Evolutionary conservation across 441 rosid species (phyloP), one percentile per base, ranked within the genome.

Genomic region (Populus hybrid): DNA sequence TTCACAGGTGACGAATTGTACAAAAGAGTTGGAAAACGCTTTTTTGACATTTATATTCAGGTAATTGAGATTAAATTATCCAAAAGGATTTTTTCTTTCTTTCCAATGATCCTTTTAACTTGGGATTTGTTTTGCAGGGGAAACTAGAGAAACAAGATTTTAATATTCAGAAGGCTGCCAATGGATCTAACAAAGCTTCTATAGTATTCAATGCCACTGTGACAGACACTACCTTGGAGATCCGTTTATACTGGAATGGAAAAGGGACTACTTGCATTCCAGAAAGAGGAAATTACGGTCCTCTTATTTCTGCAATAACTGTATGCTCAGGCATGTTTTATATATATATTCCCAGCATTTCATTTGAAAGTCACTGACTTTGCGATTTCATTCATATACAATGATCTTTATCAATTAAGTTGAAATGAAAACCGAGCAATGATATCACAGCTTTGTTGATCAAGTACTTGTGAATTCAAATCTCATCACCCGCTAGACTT

Each of bases 241-340:
- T 86, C 38, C 79, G 84, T 19, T 66, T 89, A 24, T 84, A 67
- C 18, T 89, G 89, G 88, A 84, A 81, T 1, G 91, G 93, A 21
- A 86, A 83, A 88, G 93, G 91, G 75, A 85, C 93, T 3, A 83
- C 85, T 2, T 19, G 78, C 34, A 81, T 85, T 72, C 93, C 93
- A 5, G 1, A 2, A 0, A 78, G 85, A 76, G 88, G 91, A 40
- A 53, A 73, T 64, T 88, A 88, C 69, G 93, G 91, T 53, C 85
- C 93, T 71, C 79, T 88, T 32, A 82, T 90, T 63, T 90, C 30
- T 28, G 30, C 30, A 28, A 28, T 28, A 28, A 28, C 30, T 28
- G 30, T 28, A 28, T 28, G 30, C 30, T 28, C 30, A 28, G 30
- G 30, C 30, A 28, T 28, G 30, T 28, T 28, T 28, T 71, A 9